Percentiles rank a stretch among this genome's conserved stretches.
Evolutionary conservation across 805 yeast species (phyloP).

Genomic region (Kodamaea kakaduensis): DNA sequence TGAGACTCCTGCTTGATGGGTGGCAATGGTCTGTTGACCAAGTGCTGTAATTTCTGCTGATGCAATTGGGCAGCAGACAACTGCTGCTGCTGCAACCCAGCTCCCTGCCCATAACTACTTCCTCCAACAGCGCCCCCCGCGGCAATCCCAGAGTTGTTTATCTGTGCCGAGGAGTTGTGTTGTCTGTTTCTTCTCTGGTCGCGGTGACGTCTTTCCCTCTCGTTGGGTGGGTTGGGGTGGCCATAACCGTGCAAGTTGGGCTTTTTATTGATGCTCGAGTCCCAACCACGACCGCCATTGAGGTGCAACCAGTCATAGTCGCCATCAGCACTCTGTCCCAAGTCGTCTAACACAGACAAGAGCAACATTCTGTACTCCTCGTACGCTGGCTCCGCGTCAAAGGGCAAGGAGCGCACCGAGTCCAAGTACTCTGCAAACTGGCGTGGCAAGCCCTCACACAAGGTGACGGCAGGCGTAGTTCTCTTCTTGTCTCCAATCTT

Average conservation of each 20-base stretch:
- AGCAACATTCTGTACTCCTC: constrained; percentile 59
- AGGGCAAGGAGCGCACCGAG: constrained; percentile 62
- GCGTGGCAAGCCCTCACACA: constrained; percentile 62
- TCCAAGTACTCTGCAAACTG: constrained; percentile 73
- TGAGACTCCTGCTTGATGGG: constrained; percentile 43
- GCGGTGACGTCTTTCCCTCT: constrained; percentile 43
- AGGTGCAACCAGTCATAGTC: constrained; percentile 79
- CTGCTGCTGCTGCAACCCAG: constrained; percentile 28
- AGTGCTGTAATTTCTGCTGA: constrained; percentile 46
- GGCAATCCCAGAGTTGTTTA: constrained; percentile 19
- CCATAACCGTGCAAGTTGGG: constrained; percentile 83
- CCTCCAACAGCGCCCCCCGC: constrained; percentile 7
- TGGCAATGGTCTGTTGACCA: constrained; percentile 46
- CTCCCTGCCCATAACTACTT: constrained; percentile 8
- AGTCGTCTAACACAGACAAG: constrained; percentile 53
- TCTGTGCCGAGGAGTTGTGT: constrained; percentile 16
- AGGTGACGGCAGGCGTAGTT: constrained; percentile 58
- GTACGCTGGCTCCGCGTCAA: constrained; percentile 80
- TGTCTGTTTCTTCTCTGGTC: constrained; percentile 44
- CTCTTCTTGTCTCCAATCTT: constrained; percentile 80
- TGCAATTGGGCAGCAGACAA: constrained; percentile 45
- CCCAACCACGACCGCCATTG: constrained; percentile 82
- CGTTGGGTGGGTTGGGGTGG: constrained; percentile 57
- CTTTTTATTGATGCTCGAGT: constrained; percentile 66
- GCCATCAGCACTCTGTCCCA: constrained; percentile 60